These are phyloP conservation scores for Castanea mollissima DNA, from an alignment of 306 rosid species.

Conservation along the genomic window DNA sequence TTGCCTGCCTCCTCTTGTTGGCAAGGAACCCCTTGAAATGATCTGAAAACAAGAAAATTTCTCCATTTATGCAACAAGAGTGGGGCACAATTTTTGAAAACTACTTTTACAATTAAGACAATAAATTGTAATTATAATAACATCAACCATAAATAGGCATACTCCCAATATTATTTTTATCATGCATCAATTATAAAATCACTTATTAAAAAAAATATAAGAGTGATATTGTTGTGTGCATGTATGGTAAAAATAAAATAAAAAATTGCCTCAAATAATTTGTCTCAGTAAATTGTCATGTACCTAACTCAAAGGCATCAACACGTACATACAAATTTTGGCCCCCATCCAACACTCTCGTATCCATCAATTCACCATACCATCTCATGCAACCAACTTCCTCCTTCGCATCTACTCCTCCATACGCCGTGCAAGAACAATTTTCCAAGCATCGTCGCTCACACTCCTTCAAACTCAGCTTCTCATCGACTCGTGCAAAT, in stretches of 20 bases:
- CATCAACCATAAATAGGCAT: too few species aligned
- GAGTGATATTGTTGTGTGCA: too few species aligned
- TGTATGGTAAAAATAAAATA: too few species aligned
- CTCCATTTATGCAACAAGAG: too few species aligned
- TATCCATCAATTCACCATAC: neutral
- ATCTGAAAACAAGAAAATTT: neutral
- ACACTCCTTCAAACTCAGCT: neutral
- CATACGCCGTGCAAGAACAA: neutral
- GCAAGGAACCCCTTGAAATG: neutral
- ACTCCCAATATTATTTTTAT: neutral
- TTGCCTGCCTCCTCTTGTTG: neutral
- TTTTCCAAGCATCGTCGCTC: neutral
- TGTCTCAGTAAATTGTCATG: neutral
- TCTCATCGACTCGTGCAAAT: too few species aligned
- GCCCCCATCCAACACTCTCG: neutral
- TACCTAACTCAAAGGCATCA: neutral
- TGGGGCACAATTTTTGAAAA: too few species aligned
- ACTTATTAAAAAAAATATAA: neutral
- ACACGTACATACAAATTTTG: neutral
- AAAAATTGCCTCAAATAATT: too few species aligned
- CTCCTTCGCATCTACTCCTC: neutral
- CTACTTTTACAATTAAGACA: too few species aligned
- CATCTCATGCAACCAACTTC: neutral
- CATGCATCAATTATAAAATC: neutral
- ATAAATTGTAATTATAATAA: too few species aligned